Evolutionary conservation across 441 rosid species (phyloP), one percentile per base, ranked within the genome.

Genomic region (Euphorbia neoarborescens): DNA sequence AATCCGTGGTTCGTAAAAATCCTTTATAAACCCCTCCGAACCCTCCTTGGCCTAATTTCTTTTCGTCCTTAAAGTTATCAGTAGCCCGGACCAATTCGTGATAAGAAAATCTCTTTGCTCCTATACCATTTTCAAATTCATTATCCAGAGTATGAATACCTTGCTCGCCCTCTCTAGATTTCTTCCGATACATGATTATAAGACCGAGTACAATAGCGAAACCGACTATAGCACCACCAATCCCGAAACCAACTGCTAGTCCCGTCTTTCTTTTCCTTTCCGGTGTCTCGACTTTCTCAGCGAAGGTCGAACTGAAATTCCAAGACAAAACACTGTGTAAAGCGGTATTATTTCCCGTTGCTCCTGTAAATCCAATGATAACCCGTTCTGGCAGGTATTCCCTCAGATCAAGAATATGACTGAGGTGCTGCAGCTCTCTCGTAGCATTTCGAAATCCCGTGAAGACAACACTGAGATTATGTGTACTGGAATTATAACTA

Each of bases 371-470:
- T 20, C 83, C 82, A 11, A 84, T 62, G 0, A 27, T 51, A 22
- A 79, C 76, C 75, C 53, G 13, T 50, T 83, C 81, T 2, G 80
- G 76, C 67, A 84, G 73, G n/a, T 38, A 38, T 24, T 44, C 57
- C 20, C 34, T 58, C 28, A 69, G 32, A 42, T 28, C 3, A n/a
- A 27, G 5, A 6, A 2, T 40, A 2, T 15, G 14, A 27, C 35
- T 57, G 12, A 57, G 62, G 34, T 2, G 14, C 19, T 57, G 62
- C 62, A 10, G 3, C 35, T 8, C 35, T 11, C 0, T 14, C 24
- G 62, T 7, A 27, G 10, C 11, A 15, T 38, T 51, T 0, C 44
- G 0, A 38, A 37, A 38, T 11, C 78, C 35, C 19, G 28, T 34
- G 58, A 84, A 70, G 13, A 0, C 6, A 37, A 77, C 75, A 17